phyloP scores from a whole-genome alignment of 257 asterid genomes.

The Gentiana dahurica region DNA sequence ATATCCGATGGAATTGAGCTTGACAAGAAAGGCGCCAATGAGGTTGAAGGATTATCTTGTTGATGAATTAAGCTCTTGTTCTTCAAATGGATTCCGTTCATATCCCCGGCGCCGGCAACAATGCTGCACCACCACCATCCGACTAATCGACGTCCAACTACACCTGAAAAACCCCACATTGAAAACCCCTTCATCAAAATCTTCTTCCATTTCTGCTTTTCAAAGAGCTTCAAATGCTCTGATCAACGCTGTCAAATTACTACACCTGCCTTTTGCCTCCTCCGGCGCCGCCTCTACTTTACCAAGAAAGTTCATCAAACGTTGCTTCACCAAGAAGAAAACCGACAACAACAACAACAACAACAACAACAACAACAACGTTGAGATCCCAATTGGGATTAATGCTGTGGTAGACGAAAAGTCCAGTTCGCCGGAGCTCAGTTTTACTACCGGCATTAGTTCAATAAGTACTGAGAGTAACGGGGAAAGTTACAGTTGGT shows the following conservation, averaged over 20 bases:
- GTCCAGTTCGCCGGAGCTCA: conserved; percentile 11
- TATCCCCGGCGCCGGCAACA: conserved; percentile 26
- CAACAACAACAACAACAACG: conserved; percentile 29
- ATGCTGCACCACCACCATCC: conserved; percentile 23
- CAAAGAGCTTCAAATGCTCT: conserved; percentile 30
- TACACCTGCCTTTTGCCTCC: conserved; percentile 32
- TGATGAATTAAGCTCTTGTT: conserved; percentile 40
- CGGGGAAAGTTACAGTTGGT: conserved; percentile 36
- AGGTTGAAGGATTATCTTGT: conserved; percentile 35
- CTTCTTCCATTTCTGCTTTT: conserved; percentile 30
- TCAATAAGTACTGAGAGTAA: conserved; percentile 19
- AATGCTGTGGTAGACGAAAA: conserved; percentile 24
- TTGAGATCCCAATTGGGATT: conserved; percentile 35
- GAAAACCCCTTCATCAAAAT: conserved; percentile 19
- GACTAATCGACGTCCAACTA: conserved; percentile 26
- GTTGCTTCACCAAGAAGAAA: conserved; percentile 56
- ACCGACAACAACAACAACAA: conserved; percentile 42
- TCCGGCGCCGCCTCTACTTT: conserved; percentile 26
- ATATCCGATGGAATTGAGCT: conserved; percentile 13
- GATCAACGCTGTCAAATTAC: conserved; percentile 40
- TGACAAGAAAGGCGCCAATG: conserved; percentile 17
- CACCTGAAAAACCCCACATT: conserved; percentile 9
- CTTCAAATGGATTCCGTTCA: conserved; percentile 39
- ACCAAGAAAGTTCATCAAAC: conserved; percentile 34
- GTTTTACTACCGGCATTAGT: not conserved